Conservation (phyloP, 352 stramenopile species). For the Phytopythium helicoides region DNA sequence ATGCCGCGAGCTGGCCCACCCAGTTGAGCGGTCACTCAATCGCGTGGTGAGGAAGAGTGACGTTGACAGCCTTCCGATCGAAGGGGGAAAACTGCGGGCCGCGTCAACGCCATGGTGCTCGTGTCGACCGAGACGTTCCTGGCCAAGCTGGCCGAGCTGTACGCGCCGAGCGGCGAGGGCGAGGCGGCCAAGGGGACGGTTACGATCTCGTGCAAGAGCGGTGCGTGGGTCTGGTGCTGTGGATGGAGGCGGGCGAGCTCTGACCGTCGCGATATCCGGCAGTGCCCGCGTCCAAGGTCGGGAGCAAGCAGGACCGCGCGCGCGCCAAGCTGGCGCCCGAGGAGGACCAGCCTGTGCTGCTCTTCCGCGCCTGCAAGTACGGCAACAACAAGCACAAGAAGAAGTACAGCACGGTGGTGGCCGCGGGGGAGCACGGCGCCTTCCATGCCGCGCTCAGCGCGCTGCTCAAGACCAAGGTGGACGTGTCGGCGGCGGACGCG, state of each 20-base stretch:
- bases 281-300: conserved; percentile 38
- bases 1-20: too few relatives aligned
- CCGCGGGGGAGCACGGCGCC: conserved; percentile 42
- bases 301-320: conserved; percentile 30
- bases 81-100: background rate
- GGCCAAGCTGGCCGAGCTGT: conserved; percentile 55
- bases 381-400: conserved; percentile 89
- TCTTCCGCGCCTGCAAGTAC: conserved; percentile 76
- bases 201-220: conserved; percentile 64
- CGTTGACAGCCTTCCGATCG: too few relatives aligned
- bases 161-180: conserved; percentile 20
- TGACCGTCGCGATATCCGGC: too few relatives aligned
- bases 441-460: conserved; percentile 73
- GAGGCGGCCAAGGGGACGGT: conserved; percentile 47
- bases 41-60: too few relatives aligned
- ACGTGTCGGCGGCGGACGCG: conserved; percentile 28
- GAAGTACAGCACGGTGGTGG: conserved; percentile 80
- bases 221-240: conserved; percentile 28
- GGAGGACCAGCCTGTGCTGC: conserved; percentile 53
- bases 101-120: conserved; percentile 57
- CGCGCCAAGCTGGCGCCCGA: conserved; percentile 34
- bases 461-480: conserved; percentile 69
- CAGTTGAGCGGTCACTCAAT: too few relatives aligned
- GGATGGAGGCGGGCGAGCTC: too few relatives aligned
- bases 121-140: conserved; percentile 67